Percentiles rank a stretch among this genome's conserved stretches.
Conservation (phyloP, 2,329 filamentous ascomycete species). For the Pyricularia sp. region DNA sequence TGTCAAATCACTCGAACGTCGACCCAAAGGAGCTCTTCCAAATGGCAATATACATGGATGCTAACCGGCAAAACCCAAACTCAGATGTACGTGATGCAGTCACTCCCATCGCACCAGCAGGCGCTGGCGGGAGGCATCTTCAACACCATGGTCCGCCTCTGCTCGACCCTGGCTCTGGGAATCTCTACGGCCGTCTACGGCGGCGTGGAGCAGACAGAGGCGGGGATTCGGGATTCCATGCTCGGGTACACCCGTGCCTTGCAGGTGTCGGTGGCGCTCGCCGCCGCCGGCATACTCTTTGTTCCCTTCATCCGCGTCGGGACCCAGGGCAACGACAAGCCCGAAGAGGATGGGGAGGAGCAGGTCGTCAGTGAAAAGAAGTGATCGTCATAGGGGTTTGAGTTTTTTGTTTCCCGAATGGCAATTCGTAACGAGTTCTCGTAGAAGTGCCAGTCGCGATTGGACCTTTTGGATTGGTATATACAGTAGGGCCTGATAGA, state of each 20-base stretch:
- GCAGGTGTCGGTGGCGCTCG: constrained; percentile 36
- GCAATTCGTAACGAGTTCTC: too few relatives aligned
- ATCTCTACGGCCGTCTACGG: constrained; percentile 53
- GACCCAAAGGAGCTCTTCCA: neutral
- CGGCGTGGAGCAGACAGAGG: constrained; percentile 27
- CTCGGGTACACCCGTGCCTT: constrained; percentile 42
- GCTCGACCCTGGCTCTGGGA: constrained; percentile 49
- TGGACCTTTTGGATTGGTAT: neutral
- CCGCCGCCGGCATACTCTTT: constrained; percentile 32
- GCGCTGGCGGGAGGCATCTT: constrained; percentile 59
- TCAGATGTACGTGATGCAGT: constrained; percentile 61
- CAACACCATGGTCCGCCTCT: constrained; percentile 55
- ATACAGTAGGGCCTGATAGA: too few relatives aligned
- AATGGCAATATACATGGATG: neutral
- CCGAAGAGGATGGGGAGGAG: neutral
- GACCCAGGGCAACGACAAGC: constrained; percentile 34
- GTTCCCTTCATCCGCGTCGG: constrained; percentile 42
- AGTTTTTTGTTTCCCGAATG: too few relatives aligned
- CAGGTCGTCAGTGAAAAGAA: neutral
- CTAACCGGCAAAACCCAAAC: neutral
- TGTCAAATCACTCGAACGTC: neutral
- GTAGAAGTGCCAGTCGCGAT: neutral
- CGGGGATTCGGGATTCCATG: constrained; percentile 26
- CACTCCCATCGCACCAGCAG: constrained; percentile 52
- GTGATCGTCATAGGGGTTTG: neutral